Evolutionary conservation across 2,329 filamentous ascomycete genomes (phyloP).

Genomic region (Colletotrichum salicis): DNA sequence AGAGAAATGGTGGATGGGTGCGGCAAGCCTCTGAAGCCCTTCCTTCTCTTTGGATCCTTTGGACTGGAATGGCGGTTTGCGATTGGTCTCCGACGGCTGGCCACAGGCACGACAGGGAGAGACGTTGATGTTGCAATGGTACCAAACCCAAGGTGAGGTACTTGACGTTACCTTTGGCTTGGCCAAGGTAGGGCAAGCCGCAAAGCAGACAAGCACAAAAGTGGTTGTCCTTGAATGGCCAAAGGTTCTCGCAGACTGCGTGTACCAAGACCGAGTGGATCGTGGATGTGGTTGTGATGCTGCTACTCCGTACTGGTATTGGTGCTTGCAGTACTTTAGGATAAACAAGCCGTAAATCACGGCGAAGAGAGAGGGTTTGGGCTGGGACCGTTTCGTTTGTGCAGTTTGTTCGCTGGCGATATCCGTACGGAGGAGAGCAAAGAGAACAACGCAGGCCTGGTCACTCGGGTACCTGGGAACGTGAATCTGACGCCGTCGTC

Average conservation of each 20-base stretch:
- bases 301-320: not conserved
- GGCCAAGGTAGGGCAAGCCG: not conserved
- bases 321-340: not conserved
- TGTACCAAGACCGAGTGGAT: constrained; percentile 1
- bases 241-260: not conserved
- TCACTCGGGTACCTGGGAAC: constrained; percentile 1
- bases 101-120: constrained; percentile 35
- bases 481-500: constrained; percentile 17
- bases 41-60: constrained; percentile 21
- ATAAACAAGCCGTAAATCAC: not conserved
- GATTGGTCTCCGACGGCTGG: constrained; percentile 28
- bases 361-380: not conserved
- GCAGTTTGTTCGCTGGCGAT: not conserved
- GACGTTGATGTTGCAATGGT: constrained; percentile 30
- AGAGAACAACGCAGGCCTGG: constrained; percentile 1
- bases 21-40: constrained; percentile 9
- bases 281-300: not conserved
- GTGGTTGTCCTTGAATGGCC: not conserved
- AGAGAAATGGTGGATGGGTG: constrained; percentile 4
- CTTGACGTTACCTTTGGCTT: constrained; percentile 4
- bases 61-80: constrained; percentile 31
- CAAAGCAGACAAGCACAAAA: constrained; percentile 8
- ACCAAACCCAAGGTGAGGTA: constrained; percentile 17
- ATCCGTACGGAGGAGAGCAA: not conserved
- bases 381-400: constrained; percentile 22